Conservation (phyloP, 768 basidiomycete species). For the Auricularia cornea region DNA sequence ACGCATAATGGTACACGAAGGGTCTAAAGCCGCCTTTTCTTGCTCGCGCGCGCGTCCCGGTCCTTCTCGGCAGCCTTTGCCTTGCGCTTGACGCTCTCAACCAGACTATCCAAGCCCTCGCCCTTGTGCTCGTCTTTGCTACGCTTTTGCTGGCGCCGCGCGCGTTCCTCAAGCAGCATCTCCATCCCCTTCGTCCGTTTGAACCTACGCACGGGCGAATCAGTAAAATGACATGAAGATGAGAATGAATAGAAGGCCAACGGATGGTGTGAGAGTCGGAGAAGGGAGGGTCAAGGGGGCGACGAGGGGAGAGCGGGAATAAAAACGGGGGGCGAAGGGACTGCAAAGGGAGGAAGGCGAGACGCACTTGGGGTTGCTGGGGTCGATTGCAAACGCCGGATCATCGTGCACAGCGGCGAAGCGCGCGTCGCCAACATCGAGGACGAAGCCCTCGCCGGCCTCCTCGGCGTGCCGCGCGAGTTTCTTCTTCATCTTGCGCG, state of each 20-base stretch:
- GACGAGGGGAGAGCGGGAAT: too few species aligned
- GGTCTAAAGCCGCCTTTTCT: background rate
- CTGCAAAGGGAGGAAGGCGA: background rate
- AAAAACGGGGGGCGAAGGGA: too few species aligned
- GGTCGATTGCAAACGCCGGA: conserved; percentile 90
- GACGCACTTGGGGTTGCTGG: conserved; percentile 86
- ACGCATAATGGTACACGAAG: too few species aligned
- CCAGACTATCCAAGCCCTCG: conserved; percentile 51
- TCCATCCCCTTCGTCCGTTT: conserved; percentile 90
- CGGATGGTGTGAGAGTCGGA: too few species aligned
- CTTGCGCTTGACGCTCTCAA: conserved; percentile 85
- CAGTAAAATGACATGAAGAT: too few species aligned
- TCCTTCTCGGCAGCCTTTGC: conserved; percentile 24
- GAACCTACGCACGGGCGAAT: conserved; percentile 46
- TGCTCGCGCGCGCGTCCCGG: background rate
- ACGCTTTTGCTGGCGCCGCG: conserved; percentile 40
- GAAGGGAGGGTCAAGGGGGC: too few species aligned
- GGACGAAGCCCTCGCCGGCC: conserved; percentile 68
- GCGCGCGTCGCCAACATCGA: conserved; percentile 80
- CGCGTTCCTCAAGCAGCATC: conserved; percentile 75
- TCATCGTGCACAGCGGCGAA: conserved; percentile 86
- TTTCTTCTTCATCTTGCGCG: conserved; percentile 31
- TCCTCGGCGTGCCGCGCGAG: conserved; percentile 37
- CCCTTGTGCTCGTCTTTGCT: conserved; percentile 9
- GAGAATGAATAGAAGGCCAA: too few species aligned